A percentile compares a stretch with the other conserved stretches of the same genome.
These are phyloP conservation scores for Yamadazyma songkhlaensis DNA, from an alignment of 1,139 yeast genomes.

Conservation along the genomic window DNA sequence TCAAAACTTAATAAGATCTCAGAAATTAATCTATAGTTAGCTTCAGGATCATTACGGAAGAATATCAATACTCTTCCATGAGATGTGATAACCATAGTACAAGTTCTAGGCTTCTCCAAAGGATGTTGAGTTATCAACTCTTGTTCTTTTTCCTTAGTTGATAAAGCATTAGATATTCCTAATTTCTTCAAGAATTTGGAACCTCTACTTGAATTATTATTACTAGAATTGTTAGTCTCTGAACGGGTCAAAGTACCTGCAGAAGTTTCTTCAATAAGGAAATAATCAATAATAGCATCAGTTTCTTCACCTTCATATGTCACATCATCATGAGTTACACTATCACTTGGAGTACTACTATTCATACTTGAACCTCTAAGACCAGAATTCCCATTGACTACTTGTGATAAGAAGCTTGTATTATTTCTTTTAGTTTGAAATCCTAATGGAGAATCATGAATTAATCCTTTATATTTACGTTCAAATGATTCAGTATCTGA, in stretches of 20 bases:
- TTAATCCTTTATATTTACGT: slow-evolving; percentile 51
- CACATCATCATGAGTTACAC: slow-evolving; percentile 8
- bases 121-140: slow-evolving; percentile 20
- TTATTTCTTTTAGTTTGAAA: slow-evolving; percentile 22
- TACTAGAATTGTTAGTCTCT: slow-evolving; percentile 2
- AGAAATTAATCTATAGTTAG: slow-evolving; percentile 36
- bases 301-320: slow-evolving; percentile 20
- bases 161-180: slow-evolving; percentile 18
- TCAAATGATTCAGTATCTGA: slow-evolving; percentile 50
- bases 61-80: slow-evolving; percentile 57
- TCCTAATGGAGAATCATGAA: slow-evolving; percentile 62
- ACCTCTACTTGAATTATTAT: slow-evolving; percentile 7
- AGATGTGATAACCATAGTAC: slow-evolving; percentile 53
- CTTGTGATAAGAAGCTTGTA: slow-evolving; percentile 47
- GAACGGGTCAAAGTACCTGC: slow-evolving; percentile 6
- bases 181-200: slow-evolving; percentile 29
- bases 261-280: slow-evolving; percentile 21
- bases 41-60: slow-evolving; percentile 30
- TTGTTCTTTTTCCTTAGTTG: slow-evolving; percentile 2
- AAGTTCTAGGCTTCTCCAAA: slow-evolving; percentile 35
- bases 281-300: slow-evolving; percentile 28
- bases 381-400: slow-evolving; percentile 49
- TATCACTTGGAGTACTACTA: not conserved
- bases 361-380: slow-evolving; percentile 18
- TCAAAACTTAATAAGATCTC: slow-evolving; percentile 50